Evolutionary conservation across 164 flowering plant genomes (phyloP), one percentile per base, ranked within the genome.

Genomic region (Dillenia suffruticosa): DNA sequence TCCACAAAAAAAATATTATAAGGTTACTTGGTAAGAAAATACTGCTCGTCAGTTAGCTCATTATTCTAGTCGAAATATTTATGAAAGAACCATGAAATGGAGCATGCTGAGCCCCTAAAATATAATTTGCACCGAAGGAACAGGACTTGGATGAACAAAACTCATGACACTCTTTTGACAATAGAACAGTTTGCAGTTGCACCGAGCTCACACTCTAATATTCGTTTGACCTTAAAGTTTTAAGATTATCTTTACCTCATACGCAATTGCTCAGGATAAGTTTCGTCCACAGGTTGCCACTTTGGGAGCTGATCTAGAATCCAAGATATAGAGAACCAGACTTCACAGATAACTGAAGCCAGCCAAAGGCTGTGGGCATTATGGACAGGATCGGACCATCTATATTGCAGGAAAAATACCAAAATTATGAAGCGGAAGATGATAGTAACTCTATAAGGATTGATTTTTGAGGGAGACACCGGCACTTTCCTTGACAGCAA

Each of bases 241-340:
- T 26, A 24, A 24, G 26, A 24, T 24, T 24, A 26, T 26, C 15
- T 57, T 65, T 49, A 70, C 74, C 74, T 61, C 44, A 56, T 24
- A 26, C 58, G 44, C 51, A 70, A 62, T 44, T 58, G 61, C 17
- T 65, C 69, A 16, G 56, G 58, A 50, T 61, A 70, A 22, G 74
- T 70, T 57, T 65, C 57, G 26, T 61, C 57, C 24, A 70, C 49
- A 44, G 74, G 74, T 16, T 32, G 43, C 69, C 65, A 70, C 51
- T 61, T 65, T 15, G 62, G 69, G 49, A 70, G 51, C 69, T 70
- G 74, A 14, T 70, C 74, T 13, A 70, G 45, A 24, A 64, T 57
- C 74, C 69, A 70, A 46, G 63, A 70, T 51, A 70, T 2, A 24
- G 65, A 16, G 47, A 70, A 70, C 69, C 74, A 70, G n/a, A 68